Conservation (phyloP, 257 asterid genomes). For the Jacaranda copaia region DNA sequence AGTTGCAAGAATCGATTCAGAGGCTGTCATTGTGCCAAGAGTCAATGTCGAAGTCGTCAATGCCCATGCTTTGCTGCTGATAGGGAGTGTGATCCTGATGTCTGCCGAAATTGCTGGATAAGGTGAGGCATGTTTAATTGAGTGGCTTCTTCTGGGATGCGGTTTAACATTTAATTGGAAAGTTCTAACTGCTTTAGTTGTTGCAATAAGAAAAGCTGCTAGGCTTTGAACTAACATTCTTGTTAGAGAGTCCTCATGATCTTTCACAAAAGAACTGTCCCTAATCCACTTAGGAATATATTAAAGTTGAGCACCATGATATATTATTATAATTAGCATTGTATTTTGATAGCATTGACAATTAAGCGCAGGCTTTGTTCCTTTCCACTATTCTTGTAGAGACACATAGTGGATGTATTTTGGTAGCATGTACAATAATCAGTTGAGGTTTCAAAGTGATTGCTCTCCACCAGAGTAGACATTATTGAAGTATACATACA, state of each 20-base stretch:
- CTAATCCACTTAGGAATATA: background rate
- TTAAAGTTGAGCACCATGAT: background rate
- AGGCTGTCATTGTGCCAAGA: slow-evolving; percentile 98
- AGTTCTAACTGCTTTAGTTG: background rate
- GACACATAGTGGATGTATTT: no score
- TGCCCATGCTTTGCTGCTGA: slow-evolving; percentile 98
- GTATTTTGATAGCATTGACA: background rate
- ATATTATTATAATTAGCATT: slow-evolving; percentile 13
- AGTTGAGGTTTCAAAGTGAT: background rate
- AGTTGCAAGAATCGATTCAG: slow-evolving; percentile 94
- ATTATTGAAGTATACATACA: background rate
- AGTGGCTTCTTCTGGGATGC: slow-evolving; percentile 34
- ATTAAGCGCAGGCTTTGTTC: background rate
- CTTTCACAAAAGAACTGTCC: background rate
- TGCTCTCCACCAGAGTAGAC: slow-evolving; percentile 2
- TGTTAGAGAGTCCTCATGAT: background rate
- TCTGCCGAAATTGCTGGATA: slow-evolving; percentile 98
- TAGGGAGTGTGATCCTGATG: slow-evolving; percentile 98
- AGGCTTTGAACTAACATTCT: slow-evolving; percentile 10
- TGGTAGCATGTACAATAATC: background rate
- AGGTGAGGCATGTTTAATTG: slow-evolving; percentile 56
- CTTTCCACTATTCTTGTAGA: slow-evolving; percentile 16
- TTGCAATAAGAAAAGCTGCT: slow-evolving; percentile 18
- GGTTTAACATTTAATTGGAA: slow-evolving; percentile 28
- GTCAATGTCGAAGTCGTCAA: slow-evolving; percentile 99